Conservation (phyloP, 2,329 filamentous ascomycete species). For the Sporothrix euskadiensis region DNA sequence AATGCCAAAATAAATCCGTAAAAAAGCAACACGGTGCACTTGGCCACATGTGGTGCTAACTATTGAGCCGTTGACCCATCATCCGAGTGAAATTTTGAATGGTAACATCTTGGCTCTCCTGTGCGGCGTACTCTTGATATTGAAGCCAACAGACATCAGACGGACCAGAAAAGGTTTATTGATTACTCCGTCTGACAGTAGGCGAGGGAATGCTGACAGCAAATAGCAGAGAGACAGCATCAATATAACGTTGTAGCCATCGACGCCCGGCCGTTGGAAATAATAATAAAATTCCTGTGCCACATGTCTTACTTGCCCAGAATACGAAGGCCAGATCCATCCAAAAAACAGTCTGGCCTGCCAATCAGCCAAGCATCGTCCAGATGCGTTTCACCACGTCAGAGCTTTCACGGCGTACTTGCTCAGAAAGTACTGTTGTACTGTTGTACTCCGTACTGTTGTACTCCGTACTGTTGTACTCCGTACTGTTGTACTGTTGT, state of each 20-base stretch:
- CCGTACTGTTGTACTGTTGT: not conserved
- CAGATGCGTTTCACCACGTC: conserved; percentile 2
- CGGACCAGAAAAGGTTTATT: not conserved
- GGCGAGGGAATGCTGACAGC: not conserved
- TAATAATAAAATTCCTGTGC: not conserved
- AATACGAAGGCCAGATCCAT: not conserved
- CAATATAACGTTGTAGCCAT: not conserved
- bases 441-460: not conserved
- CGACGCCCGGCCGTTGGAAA: not conserved
- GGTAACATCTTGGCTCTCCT: not conserved
- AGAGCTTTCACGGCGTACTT: not conserved
- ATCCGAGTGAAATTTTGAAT: not conserved
- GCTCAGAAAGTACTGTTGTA: not conserved
- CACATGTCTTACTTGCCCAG: not conserved
- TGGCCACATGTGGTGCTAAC: not conserved
- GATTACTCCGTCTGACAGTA: not conserved
- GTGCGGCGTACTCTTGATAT: not conserved
- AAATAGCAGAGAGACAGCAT: not conserved
- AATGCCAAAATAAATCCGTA: not conserved
- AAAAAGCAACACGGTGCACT: not conserved
- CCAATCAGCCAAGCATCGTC: not conserved
- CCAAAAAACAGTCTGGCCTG: not conserved
- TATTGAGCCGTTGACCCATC: not conserved
- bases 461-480: not conserved
- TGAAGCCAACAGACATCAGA: not conserved